phyloP scores from a whole-genome alignment of 345 rosid genomes.

The Gossypium herbaceum region DNA sequence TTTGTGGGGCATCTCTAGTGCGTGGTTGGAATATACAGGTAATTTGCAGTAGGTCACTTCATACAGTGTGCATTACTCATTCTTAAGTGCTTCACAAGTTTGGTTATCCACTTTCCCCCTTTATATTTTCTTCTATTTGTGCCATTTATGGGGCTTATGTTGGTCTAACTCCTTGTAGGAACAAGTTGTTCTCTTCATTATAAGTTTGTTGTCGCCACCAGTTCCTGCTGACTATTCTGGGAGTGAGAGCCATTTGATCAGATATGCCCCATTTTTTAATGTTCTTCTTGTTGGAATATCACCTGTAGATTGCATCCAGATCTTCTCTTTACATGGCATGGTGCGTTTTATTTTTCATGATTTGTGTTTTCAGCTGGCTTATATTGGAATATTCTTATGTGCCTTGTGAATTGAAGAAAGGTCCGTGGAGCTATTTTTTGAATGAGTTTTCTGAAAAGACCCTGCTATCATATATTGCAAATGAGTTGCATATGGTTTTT shows the following conservation, averaged over 20 bases:
- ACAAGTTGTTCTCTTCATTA: slow-evolving; percentile 64
- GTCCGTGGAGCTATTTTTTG: not conserved
- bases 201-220: slow-evolving; percentile 69
- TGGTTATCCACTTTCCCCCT: not conserved
- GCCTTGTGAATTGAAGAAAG: not conserved
- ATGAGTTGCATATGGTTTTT: not conserved
- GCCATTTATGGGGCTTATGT: slow-evolving; percentile 6
- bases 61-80: not conserved
- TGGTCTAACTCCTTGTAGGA: slow-evolving; percentile 55
- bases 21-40: slow-evolving; percentile 99
- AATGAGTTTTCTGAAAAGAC: not conserved
- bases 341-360: slow-evolving; percentile 39
- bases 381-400: slow-evolving; percentile 7
- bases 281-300: slow-evolving; percentile 89
- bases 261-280: slow-evolving; percentile 67
- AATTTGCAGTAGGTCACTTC: slow-evolving; percentile 16
- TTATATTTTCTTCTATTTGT: not conserved
- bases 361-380: slow-evolving; percentile 1
- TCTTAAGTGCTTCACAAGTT: slow-evolving; percentile 15
- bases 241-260: slow-evolving; percentile 72
- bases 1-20: slow-evolving; percentile 91
- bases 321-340: slow-evolving; percentile 60
- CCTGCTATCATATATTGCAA: not conserved
- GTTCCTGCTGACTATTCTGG: slow-evolving; percentile 66
- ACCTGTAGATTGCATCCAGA: slow-evolving; percentile 26